Evolutionary conservation across 805 yeast genomes (phyloP), one percentile per base, ranked within the genome.

Genomic region (Ascoidea rubescens): DNA sequence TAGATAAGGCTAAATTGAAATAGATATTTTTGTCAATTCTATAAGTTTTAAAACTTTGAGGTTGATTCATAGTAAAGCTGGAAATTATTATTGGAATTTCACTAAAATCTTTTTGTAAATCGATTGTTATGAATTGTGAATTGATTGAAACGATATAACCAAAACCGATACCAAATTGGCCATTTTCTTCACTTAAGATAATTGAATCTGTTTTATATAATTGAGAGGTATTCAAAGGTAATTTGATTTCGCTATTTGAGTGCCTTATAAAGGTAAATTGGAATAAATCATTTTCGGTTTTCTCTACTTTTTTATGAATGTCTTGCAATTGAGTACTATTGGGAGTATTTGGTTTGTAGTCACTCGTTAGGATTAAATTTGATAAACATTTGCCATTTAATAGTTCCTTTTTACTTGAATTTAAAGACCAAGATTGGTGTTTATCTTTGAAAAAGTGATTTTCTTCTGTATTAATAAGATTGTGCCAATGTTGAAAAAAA

Each of bases 21-120:
- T 81, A 75, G 48, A 82, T 89, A 65, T 89, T 95, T 60, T 79
- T 81, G 62, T 91, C 98, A 31, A 90, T 71, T 52, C 98, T 71
- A 57, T 77, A 88, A 2, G 64, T 59, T 1, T 61, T 57, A 31
- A 50, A 44, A 68, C 56, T 55, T 66, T 71, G 54, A 67, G 67
- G 45, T 64, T 64, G 2, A 76, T 71, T 45, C 56, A 62, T 16
- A 56, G 57, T 45, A 7, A 50, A 45, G 31, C 48, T 51, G 31
- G 47, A 46, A 16, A 51, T 21, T 1, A 28, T 44, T 14, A 54
- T 55, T 21, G 53, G 49, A 5, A 60, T 31, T 4, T 56, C 61
- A 50, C 62, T 61, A 31, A 51, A 52, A 7, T 59, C 47, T 14
- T 43, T 44, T 5, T 55, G 45, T 5, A 32, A 43, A 48, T 45